Evolutionary conservation across 768 basidiomycete genomes (phyloP).

Genomic region (Scleroderma bovista): DNA sequence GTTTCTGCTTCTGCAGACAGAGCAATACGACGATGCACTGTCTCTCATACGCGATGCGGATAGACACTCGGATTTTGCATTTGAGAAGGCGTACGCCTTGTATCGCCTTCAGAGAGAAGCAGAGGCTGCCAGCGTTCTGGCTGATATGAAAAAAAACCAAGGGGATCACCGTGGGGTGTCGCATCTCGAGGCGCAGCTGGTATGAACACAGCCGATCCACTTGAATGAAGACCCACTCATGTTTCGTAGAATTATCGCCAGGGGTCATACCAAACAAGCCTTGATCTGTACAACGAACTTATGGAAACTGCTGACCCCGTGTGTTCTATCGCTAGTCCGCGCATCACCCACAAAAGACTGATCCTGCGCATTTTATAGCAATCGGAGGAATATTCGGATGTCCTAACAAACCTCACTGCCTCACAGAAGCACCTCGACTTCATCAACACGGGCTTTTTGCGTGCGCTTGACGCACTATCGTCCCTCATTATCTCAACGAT

Average conservation of each 20-base stretch:
- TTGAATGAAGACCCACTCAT: constrained; percentile 14
- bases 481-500: constrained; percentile 45
- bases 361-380: constrained; percentile 38
- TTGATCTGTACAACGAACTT: constrained; percentile 75
- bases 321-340: constrained; percentile 27
- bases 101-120: constrained; percentile 78
- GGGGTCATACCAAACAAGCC: constrained; percentile 66
- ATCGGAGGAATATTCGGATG: constrained; percentile 84
- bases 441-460: constrained; percentile 63
- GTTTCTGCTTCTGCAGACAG: constrained; percentile 84
- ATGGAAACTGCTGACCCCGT: constrained; percentile 76
- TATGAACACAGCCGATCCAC: constrained; percentile 34
- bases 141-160: constrained; percentile 38
- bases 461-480: constrained; percentile 56
- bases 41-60: constrained; percentile 39
- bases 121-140: constrained; percentile 56
- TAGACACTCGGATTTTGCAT: constrained; percentile 26
- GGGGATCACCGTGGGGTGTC: constrained; percentile 54
- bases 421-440: constrained; percentile 82
- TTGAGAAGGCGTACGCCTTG: constrained; percentile 78
- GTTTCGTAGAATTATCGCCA: constrained; percentile 64
- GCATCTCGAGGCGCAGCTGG: constrained; percentile 87
- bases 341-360: not conserved
- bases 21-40: constrained; percentile 71
- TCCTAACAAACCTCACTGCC: constrained; percentile 80